A percentile compares a stretch with the other conserved stretches of the same genome.
Conservation (phyloP, 2,329 filamentous ascomycete species). For the Calonectria fujianensis region DNA sequence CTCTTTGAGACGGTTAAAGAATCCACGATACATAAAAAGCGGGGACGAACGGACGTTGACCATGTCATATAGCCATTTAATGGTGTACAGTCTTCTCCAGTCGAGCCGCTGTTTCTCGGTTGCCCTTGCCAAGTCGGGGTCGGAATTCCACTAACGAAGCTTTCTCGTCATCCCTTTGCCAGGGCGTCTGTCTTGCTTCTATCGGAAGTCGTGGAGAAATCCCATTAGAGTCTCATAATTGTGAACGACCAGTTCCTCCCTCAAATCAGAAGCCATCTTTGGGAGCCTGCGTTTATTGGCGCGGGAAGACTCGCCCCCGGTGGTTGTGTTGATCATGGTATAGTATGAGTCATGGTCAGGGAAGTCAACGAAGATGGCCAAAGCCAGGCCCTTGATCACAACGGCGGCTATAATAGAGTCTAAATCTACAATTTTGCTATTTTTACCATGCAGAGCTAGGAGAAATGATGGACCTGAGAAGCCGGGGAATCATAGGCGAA, state of each 20-base stretch:
- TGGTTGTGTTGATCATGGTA: not conserved
- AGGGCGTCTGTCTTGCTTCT: not conserved
- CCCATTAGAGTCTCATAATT: not conserved
- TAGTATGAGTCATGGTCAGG: not conserved
- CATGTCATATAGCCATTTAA: not conserved
- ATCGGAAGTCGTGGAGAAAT: conserved; percentile 17
- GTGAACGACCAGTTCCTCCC: not conserved
- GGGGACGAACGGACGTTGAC: not conserved
- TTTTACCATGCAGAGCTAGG: not conserved
- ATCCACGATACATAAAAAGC: conserved; percentile 65
- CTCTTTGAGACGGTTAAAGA: conserved; percentile 65
- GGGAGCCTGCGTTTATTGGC: not conserved
- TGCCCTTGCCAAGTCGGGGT: not conserved
- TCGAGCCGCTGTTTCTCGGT: conserved; percentile 14
- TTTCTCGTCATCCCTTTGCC: not conserved
- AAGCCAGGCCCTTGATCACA: not conserved
- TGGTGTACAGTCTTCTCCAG: not conserved
- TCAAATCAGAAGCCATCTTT: no score
- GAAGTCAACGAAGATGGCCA: conserved; percentile 5
- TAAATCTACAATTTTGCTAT: not conserved
- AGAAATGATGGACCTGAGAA: not conserved
- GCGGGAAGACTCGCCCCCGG: no score
- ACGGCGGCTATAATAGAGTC: not conserved
- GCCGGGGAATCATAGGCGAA: not conserved
- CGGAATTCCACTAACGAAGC: not conserved